Base-by-base conservation (phyloP, 2,329 filamentous ascomycete species). In the Xylariaceae sp. region DNA sequence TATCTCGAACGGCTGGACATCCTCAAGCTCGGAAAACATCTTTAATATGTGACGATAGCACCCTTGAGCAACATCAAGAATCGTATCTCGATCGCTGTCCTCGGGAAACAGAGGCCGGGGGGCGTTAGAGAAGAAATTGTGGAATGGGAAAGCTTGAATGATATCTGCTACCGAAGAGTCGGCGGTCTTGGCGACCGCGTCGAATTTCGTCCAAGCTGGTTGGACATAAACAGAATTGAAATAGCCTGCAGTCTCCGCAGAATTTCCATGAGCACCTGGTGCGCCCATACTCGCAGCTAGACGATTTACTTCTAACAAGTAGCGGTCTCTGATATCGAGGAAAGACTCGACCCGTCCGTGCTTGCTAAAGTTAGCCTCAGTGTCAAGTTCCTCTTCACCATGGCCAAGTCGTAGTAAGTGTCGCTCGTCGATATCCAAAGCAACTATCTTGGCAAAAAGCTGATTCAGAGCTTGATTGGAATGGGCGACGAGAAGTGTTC, bases 381-480 rank as follows among this genome's bases (percentile, higher is more conserved):
- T 89, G 44, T 88, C 85, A 4, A 97, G 74, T 42, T 97, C 93
- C 59, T 96, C 93, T 63, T 98, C 94, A 31, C 93, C 93, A 62
- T 95, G 93, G 28, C 93, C 93, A 28, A 98, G 75, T 45, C 93
- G 85, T 39, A 98, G 74, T 44, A 98, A 74, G 70, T 98, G 93
- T 30, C 93, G 83, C 65, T 94, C 87, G 57, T 98, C 94, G 52
- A 98, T 97, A 56, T 97, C 89, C 19, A 98, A 73, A 4, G 86
- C 87, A n/a, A 91, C 85, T 47, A 98, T 98, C 69, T 98, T 98
- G 55, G 94, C 87, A 68, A 98, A 98, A 2, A 98, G 74, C 62
- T 98, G 93, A 58, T 98, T 98, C 9, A 98, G 72, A 2, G 93
- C 94, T 64, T 98, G 94, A 60, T 98, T 98, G 65, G 91, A 97